Evolutionary conservation across 2,329 filamentous ascomycete genomes (phyloP), one percentile per base, ranked within the genome.

Genomic region (Colletotrichum truncatum): DNA sequence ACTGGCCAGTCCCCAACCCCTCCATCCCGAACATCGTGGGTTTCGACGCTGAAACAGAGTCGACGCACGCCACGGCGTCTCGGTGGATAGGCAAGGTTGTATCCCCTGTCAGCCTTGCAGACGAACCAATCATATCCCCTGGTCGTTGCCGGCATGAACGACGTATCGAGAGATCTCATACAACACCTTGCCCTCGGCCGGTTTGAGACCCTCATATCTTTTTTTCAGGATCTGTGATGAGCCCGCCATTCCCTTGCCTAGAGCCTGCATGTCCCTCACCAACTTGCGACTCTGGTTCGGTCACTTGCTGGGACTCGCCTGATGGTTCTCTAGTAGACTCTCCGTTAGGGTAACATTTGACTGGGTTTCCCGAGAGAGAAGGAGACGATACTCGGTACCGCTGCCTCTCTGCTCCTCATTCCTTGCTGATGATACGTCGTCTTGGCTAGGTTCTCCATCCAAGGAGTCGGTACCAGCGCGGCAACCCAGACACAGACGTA

Each of bases 21-120:
- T 39, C 38, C 72, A 73, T 82, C 79, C 56, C 56, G 76, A 76
- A 84, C 82, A 72, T 73, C 71, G 76, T 73, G 70, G 71, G 81
- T 84, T 83, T 84, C 82, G 81, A 68, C 72, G 51, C 54, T 78
- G 78, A 82, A 80, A 83, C 81, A 72, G 68, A 67, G 59, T 67
- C 70, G 71, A 71, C 68, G 71, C 72, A 73, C 67, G 64, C 67
- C 65, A 66, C 63, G 54, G 57, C 69, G 58, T 64, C 45, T 52
- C 56, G 38, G 51, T 58, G 58, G 64, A 30, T 45, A 48, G 67
- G 67, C 56, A 64, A 63, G 61, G 67, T 32, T 49, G 12, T 4
- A 12, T 6, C 49, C 70, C 73, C 69, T 70, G 71, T 70, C 73
- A 78, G 76, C 77, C 76, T 76, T 73, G 76, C 68, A 55, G 53